A percentile compares a stretch with the other conserved stretches of the same genome.
Evolutionary conservation across 306 rosid species (phyloP).

Genomic region (Myrica gale): DNA sequence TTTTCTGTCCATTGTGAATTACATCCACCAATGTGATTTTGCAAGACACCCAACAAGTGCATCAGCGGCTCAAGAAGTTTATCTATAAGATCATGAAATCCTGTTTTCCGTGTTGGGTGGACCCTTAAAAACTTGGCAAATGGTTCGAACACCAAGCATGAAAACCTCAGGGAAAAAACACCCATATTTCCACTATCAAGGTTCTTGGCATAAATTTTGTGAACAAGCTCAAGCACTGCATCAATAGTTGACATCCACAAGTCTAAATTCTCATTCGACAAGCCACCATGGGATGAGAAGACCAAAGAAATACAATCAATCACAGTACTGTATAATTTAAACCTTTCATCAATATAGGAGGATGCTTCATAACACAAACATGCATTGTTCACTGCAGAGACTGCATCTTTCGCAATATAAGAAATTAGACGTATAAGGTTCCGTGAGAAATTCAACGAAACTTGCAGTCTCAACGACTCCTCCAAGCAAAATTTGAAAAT

Average conservation of each 20-base stretch:
- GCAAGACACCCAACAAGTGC: conserved; percentile 58
- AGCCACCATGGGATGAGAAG: conserved; percentile 74
- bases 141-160: conserved; percentile 68
- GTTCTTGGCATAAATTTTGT: conserved; percentile 36
- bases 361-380: conserved; percentile 28
- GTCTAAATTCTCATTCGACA: conserved; percentile 68
- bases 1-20: conserved; percentile 42
- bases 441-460: conserved; percentile 57
- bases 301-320: conserved; percentile 69
- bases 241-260: conserved; percentile 60
- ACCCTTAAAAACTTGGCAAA: conserved; percentile 71
- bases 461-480: conserved; percentile 50
- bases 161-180: conserved; percentile 46
- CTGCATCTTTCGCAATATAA: conserved; percentile 50
- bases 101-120: conserved; percentile 60
- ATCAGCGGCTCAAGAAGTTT: conserved; percentile 78
- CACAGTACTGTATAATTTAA: conserved; percentile 44
- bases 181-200: conserved; percentile 44
- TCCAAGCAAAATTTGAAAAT: conserved; percentile 75
- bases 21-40: conserved; percentile 39
- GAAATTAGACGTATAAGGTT: conserved; percentile 57
- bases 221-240: conserved; percentile 57
- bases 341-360: conserved; percentile 35
- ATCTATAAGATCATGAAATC: conserved; percentile 67
- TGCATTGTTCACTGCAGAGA: conserved; percentile 33